Percentiles rank a stretch among this genome's conserved stretches.
Evolutionary conservation across 2,329 filamentous ascomycete genomes (phyloP).

Genomic region (Fusarium siculi): DNA sequence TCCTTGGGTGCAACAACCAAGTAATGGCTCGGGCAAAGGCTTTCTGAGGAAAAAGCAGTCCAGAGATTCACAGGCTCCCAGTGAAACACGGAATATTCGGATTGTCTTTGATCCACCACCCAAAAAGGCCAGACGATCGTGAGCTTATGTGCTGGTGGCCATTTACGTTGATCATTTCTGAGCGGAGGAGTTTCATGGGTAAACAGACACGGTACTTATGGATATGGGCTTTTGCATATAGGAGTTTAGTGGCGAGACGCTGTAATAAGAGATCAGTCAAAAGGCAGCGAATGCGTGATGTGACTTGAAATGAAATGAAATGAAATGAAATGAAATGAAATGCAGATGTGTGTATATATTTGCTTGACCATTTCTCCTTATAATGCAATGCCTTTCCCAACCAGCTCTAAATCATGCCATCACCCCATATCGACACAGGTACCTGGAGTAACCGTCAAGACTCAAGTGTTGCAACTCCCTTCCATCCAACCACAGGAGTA

Average conservation of each 20-base stretch:
- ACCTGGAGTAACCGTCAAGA: slow-evolving; percentile 28
- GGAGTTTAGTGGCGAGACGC: not conserved
- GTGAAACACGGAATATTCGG: slow-evolving; percentile 51
- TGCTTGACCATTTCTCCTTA: slow-evolving; percentile 14
- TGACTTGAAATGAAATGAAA: slow-evolving; percentile 6
- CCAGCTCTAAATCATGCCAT: slow-evolving; percentile 23
- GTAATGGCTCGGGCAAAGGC: slow-evolving; percentile 9
- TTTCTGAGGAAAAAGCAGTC: slow-evolving; percentile 37
- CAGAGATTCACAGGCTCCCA: slow-evolving; percentile 47
- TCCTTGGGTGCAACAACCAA: slow-evolving; percentile 33
- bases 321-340: not conserved
- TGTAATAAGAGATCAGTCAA: not conserved
- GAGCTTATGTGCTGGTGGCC: not conserved
- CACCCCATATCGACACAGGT: slow-evolving; percentile 15
- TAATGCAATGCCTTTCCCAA: slow-evolving; percentile 15
- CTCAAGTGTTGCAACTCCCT: slow-evolving; percentile 12
- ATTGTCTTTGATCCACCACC: slow-evolving; percentile 55
- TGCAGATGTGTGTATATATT: slow-evolving; percentile 30
- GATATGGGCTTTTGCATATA: no score
- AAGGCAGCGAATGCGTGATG: not conserved
- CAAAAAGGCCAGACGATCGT: slow-evolving; percentile 26
- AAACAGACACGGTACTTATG: not conserved
- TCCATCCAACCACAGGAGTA: slow-evolving; percentile 40
- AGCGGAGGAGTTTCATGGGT: slow-evolving; percentile 13
- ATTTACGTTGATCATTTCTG: not conserved